phyloP scores from a whole-genome alignment of 352 stramenopile genomes.

The Pythium aquatile region DNA sequence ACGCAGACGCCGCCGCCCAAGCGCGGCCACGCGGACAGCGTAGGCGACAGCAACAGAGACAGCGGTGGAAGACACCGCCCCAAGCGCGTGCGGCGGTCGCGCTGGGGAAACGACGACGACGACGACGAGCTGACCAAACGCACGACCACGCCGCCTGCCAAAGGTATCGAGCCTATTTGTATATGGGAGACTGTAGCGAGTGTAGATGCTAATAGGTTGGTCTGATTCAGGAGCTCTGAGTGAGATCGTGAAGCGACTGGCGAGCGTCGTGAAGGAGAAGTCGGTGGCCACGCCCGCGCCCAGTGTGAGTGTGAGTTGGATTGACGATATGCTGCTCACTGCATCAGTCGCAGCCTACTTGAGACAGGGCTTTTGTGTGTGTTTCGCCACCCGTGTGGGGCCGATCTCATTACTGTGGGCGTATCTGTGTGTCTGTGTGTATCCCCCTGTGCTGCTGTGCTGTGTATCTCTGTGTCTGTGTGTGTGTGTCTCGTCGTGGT shows the following conservation, averaged over 20 bases:
- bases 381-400: not conserved
- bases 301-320: constrained; percentile 16
- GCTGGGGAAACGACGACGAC: constrained; percentile 32
- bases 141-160: constrained; percentile 8
- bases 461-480: constrained; percentile 18
- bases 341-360: not conserved
- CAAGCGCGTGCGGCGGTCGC: constrained; percentile 40
- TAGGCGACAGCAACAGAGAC: not conserved
- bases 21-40: constrained; percentile 10
- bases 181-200: too few species aligned
- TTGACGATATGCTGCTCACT: not conserved
- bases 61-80: not conserved
- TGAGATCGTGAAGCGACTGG: constrained; percentile 66
- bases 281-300: constrained; percentile 34
- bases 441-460: constrained; percentile 15
- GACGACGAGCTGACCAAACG: not conserved
- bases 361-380: not conserved
- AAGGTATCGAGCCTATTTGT: constrained; percentile 1
- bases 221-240: constrained; percentile 30
- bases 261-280: constrained; percentile 67
- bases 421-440: constrained; percentile 12
- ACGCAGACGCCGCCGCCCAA: constrained; percentile 6
- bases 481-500: constrained; percentile 13
- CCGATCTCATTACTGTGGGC: constrained; percentile 2
- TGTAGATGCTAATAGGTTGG: not conserved